Evolutionary conservation across 2,329 filamentous ascomycete genomes (phyloP), one percentile per base, ranked within the genome.

Genomic region (Fusarium miscanthi): DNA sequence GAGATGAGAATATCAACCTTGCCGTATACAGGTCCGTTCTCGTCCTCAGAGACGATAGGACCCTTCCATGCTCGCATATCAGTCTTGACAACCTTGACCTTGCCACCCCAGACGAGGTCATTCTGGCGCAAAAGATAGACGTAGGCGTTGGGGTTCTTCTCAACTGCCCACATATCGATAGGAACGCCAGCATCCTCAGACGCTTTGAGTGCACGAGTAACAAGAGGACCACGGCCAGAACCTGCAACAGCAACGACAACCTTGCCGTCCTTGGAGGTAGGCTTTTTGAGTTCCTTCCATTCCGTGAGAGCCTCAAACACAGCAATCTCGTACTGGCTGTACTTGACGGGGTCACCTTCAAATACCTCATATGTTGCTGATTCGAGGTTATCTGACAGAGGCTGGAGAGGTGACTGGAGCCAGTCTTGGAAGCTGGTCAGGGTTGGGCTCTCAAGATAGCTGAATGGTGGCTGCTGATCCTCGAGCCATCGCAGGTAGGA

Each of bases 321-420:
- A 19, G 96, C 96, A 49, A 88, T 87, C 81, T 98, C 94, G 80
- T 99, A 99, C 87, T 95, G 97, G 72, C 94, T 91, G 80, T 99
- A 99, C 82, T 99, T 99, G 83, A 99, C 93, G 0, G 96, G 96
- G 73, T 99, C 97, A 75, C 97, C 97, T 81, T 99, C 96, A 78
- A 99, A 99, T 5, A 98, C 95, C 80, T 99, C 96, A 81, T 99
- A 99, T 0, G 96, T 99, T 45, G 97, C 93, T 51, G 94, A 97
- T 81, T 99, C 97, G 19, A 99, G 87, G 76, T 99, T 99, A 81
- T 99, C 96, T 0, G 95, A 95, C 19, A 99, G 87, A 0, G 96
- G 96, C 80, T 99, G 97, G 43, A 99, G 86, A 5, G 96, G 96
- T 4, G 95, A 95, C 81, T 99, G 96, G 16, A 99, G 87, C 87